Base-by-base conservation (phyloP, 345 rosid genomes). In the Erodium maritimum region DNA sequence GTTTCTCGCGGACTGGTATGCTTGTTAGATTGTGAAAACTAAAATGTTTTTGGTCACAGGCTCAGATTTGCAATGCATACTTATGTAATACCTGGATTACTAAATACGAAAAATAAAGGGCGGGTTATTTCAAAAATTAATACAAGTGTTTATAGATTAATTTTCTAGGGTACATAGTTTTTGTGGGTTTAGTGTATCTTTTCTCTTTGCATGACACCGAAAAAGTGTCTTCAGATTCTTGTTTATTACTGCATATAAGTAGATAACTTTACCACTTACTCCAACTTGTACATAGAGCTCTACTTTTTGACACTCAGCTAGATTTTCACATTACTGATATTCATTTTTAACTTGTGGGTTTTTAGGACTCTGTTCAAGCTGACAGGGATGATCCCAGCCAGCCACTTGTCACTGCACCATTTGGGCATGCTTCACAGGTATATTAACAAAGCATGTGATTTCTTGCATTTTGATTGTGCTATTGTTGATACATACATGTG, bases 341-440 rank as follows among this genome's bases (percentile, higher is more conserved):
- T 50, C 19, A 50, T 51, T 51, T n/a, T 20, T 53, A 22, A 12
- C 29, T 23, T 53, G 10, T 5, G 37, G 9, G 9, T 58, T 21
- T 62, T 52, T 64, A 94, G 99, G 96, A 87, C n/a, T 59, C 72
- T 0, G 78, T 90, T 70, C 97, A 94, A 81, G 73, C 82, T 57
- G 99, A 94, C 81, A 81, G 97, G 68, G 99, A 94, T 63, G 99
- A 94, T 76, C 96, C 95, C 64, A 74, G 74, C 75, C 80, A 73
- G 42, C 97, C 99, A 48, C 69, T 94, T 25, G 99, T 94, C 56
- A 94, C 99, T 34, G 96, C 90, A 55, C 99, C 99, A 55, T 94
- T 94, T 79, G 99, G 99, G 58, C 97, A 94, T 82, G 99, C 99
- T 10, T 94, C 99, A 5, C 99, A 94, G 96, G 97, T 94, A 77